Evolutionary conservation across 1,284 basidiomycete genomes (phyloP), one percentile per base, ranked within the genome.

Genomic region (Tilletia setariae): DNA sequence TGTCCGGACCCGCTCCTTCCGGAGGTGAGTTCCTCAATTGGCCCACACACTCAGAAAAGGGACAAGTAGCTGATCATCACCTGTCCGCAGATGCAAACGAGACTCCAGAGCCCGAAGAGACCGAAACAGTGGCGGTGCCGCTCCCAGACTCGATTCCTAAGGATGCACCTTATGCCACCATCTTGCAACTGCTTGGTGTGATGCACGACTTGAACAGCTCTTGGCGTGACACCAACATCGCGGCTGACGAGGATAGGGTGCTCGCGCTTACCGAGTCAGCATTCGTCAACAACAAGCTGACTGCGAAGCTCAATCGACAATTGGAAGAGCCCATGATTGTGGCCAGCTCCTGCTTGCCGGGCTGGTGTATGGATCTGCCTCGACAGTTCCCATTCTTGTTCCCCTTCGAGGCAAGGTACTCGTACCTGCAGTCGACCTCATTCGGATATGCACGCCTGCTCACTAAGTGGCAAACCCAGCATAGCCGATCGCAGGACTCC

Each of bases 251-350:
- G 15, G 9, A 61, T 11, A 15, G 6, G 2, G 56, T 40, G 13
- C 56, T 40, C 32, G 30, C 56, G 32, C 56, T 61, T 9, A 30
- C 28, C 11, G 92, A 94, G 71, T 88, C 90, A 0, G 88, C 91
- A 0, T 98, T 98, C 80, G 89, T 98, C 74, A 99, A 98, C 83
- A 97, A 97, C 85, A 98, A 98, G 84, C 85, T 99, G 59, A 94
- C 94, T 0, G 96, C 96, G 25, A 98, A 99, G 84, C 87, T 99
- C 44, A 94, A 93, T n/a, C 88, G 96, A 47, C 96, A 98, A 82
- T 84, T 99, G 44, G 95, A 98, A 77, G 96, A 99, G 83, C 93
- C 93, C 0, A 96, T 98, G 92, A 95, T 99, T 73, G 91, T 98
- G 47, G 96, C 95, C 0, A 95, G 94, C 76, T 91, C 91, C 49